Conservation (phyloP, 805 yeast species). For the Lipomyces mesembrius region DNA sequence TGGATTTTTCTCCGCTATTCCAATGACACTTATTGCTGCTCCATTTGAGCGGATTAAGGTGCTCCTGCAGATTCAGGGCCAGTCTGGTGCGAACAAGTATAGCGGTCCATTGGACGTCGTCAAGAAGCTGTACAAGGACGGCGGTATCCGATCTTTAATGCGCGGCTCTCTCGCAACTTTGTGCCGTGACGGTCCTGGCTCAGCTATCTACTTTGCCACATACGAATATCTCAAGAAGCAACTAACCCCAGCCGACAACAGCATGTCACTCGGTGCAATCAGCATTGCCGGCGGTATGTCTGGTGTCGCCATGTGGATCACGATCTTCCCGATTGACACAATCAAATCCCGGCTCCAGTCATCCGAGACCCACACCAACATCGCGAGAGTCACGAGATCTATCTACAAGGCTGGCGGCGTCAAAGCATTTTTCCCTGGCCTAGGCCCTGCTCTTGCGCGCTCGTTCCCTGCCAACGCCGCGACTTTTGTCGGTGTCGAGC, state of each 20-base stretch:
- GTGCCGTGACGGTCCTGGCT: constrained; percentile 97
- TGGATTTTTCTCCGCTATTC: constrained; percentile 91
- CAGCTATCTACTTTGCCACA: constrained; percentile 93
- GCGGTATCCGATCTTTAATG: constrained; percentile 83
- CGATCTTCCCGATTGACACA: constrained; percentile 95
- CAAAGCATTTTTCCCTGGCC: constrained; percentile 94
- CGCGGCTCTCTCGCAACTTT: constrained; percentile 91
- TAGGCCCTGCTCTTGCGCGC: constrained; percentile 92
- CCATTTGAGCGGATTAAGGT: constrained; percentile 97
- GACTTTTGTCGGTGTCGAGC: constrained; percentile 92
- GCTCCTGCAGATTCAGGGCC: constrained; percentile 78
- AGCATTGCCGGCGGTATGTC: constrained; percentile 93
- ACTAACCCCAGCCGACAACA: constrained; percentile 55
- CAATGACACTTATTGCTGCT: constrained; percentile 95
- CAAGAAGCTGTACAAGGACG: constrained; percentile 68
- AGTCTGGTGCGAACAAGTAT: constrained; percentile 47
- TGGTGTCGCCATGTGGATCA: constrained; percentile 96
- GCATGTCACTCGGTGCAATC: constrained; percentile 72
- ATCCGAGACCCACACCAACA: constrained; percentile 57
- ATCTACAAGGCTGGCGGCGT: constrained; percentile 79
- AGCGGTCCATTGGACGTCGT: constrained; percentile 64
- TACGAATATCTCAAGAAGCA: constrained; percentile 78
- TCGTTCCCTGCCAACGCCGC: constrained; percentile 99
- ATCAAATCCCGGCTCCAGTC: constrained; percentile 84
- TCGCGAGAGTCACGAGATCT: constrained; percentile 65